phyloP scores from a whole-genome alignment of 163 green algal species.

The Chlamydomonas reinhardtii region DNA sequence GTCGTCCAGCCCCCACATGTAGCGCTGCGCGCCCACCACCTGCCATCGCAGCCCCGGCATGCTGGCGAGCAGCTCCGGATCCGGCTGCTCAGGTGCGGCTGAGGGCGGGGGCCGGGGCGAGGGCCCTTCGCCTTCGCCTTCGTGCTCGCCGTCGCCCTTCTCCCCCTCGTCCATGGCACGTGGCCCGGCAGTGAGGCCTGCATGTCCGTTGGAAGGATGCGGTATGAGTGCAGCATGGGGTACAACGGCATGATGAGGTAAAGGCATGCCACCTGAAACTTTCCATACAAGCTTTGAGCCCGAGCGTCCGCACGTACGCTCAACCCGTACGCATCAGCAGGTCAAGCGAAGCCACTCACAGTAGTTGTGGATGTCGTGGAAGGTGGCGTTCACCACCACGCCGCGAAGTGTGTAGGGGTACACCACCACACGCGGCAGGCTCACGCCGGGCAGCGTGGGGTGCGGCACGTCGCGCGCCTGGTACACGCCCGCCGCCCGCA shows the following conservation, averaged over 20 bases:
- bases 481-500: slow-evolving; percentile 23
- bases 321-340: no score
- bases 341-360: not conserved
- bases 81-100: not conserved
- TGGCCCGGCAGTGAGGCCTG: not conserved
- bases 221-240: no score
- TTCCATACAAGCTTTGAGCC: no score
- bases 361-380: slow-evolving; percentile 26
- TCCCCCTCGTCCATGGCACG: no score
- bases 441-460: not conserved
- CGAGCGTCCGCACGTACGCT: no score
- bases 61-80: not conserved
- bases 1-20: slow-evolving; percentile 25
- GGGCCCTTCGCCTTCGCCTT: no score
- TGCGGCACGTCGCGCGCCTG: slow-evolving; percentile 7
- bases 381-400: slow-evolving; percentile 21
- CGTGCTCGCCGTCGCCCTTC: not conserved
- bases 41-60: not conserved
- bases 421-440: slow-evolving; percentile 32
- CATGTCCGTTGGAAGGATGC: not conserved
- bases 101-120: no score
- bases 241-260: no score
- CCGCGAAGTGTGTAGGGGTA: slow-evolving; percentile 19
- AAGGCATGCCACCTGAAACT: no score
- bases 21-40: not conserved